Evolutionary conservation across 352 stramenopile genomes (phyloP).

Genomic region (Phytopythium litorale): DNA sequence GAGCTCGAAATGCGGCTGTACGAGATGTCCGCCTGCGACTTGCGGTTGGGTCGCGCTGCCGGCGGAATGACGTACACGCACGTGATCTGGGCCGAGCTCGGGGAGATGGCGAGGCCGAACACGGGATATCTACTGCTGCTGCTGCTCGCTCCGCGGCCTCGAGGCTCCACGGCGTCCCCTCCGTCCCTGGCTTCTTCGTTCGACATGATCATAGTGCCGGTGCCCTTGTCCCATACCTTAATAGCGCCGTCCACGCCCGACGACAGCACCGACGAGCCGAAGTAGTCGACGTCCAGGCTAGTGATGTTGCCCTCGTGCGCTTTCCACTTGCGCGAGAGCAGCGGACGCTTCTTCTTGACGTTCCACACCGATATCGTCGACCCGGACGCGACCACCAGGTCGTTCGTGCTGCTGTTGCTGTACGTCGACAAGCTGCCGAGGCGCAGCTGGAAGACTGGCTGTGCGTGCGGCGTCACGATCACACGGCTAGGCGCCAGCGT

Average conservation of each 20-base stretch:
- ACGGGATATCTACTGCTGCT: slow-evolving; percentile 51
- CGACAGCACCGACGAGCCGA: slow-evolving; percentile 60
- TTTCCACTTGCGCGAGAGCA: slow-evolving; percentile 39
- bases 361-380: slow-evolving; percentile 74
- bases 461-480: slow-evolving; percentile 46
- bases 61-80: slow-evolving; percentile 71
- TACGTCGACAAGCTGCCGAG: slow-evolving; percentile 50
- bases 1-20: slow-evolving; percentile 73
- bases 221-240: slow-evolving; percentile 54
- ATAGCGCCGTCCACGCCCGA: slow-evolving; percentile 59
- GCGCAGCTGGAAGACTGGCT: slow-evolving; percentile 58
- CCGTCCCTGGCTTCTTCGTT: neutral
- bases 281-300: slow-evolving; percentile 51
- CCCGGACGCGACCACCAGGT: slow-evolving; percentile 58
- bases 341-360: slow-evolving; percentile 40
- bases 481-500: slow-evolving; percentile 32
- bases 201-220: slow-evolving; percentile 25
- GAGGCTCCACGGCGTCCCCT: neutral
- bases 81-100: slow-evolving; percentile 63
- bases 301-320: slow-evolving; percentile 73
- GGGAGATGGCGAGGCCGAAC: slow-evolving; percentile 67
- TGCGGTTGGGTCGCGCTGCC: slow-evolving; percentile 73
- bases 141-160: slow-evolving; percentile 3
- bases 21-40: slow-evolving; percentile 80
- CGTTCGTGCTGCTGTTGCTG: slow-evolving; percentile 41